Evolutionary conservation across 2,329 filamentous ascomycete species (phyloP), one percentile per base, ranked within the genome.

Genomic region (Fusarium hostae): DNA sequence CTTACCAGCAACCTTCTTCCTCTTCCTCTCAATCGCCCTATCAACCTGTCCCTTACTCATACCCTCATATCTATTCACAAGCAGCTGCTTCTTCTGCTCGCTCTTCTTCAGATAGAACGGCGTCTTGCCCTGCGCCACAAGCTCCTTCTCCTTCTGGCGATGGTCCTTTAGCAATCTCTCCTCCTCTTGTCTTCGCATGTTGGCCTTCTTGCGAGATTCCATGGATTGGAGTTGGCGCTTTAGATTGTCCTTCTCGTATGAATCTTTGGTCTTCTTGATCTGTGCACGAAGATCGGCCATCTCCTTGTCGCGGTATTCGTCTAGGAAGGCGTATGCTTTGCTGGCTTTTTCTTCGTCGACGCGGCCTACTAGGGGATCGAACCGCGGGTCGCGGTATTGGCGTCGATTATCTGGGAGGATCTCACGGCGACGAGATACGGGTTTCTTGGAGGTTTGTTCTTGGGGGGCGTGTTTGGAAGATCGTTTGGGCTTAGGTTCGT

Each of bases 21-120:
- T 86, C 83, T 92, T 90, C 79, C 93, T 87, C 86, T 97, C 94
- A 77, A 98, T 93, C 18, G 91, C 90, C 84, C 91, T 92, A 70
- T 97, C 92, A 66, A 94, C 88, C 82, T 98, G 91, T 80, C 91
- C 92, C 79, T 92, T 92, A 82, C 93, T 96, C 91, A 98, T 92
- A 66, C 89, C 88, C 75, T 91, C 88, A 82, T 93, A 98, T 79
- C 92, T 90, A 76, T 96, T 91, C 78, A 93, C 85, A 69, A 98
- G 84, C 61, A 94, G 86, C 81, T 91, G 86, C 86, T 95, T 94
- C 90, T 96, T 97, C 85, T 96, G 89, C 83, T 98, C 95, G 78
- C 91, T 90, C 84, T 91, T 91, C 89, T 99, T 99, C 76, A 98
- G 84, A 82, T 94, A 98, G 83, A 94, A 99, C 1, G 96, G 95